A percentile compares a stretch with the other conserved stretches of the same genome.
These are phyloP conservation scores for Solanum aculeatissimum DNA, from an alignment of 305 asterid genomes.

Conservation along the genomic window DNA sequence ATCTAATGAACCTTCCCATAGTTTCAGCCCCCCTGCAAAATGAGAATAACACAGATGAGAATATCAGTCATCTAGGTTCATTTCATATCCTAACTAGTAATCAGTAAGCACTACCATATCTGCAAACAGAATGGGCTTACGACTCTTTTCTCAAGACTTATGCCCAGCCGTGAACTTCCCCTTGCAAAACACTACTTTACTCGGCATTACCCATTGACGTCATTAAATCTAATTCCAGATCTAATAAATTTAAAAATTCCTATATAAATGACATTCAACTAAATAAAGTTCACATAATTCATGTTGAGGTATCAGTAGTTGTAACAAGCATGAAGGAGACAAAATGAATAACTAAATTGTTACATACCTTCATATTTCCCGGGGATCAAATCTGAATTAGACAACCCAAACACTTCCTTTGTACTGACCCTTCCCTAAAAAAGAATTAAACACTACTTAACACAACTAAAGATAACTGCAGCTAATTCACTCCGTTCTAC, in stretches of 20 bases:
- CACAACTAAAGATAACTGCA: background rate
- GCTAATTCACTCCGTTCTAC: background rate
- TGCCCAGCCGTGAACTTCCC: background rate
- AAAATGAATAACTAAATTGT: background rate
- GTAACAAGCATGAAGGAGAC: background rate
- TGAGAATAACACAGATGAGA: background rate
- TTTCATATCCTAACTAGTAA: background rate
- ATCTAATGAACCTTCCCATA: conserved; percentile 97
- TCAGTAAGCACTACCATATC: background rate
- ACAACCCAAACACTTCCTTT: conserved; percentile 62
- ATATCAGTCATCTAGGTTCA: background rate
- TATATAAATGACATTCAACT: background rate
- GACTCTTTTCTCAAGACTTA: background rate
- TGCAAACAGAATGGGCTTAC: background rate
- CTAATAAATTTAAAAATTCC: background rate
- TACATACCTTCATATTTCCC: conserved; percentile 93
- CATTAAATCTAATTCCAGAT: background rate
- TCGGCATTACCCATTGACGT: background rate
- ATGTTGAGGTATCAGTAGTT: background rate
- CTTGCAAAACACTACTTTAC: background rate
- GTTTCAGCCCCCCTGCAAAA: conserved; percentile 72
- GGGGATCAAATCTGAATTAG: conserved; percentile 82
- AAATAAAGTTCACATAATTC: background rate
- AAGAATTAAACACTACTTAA: conserved; percentile 5
- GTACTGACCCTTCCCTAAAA: conserved; percentile 85